Evolutionary conservation across 257 asterid species (phyloP), one percentile per base, ranked within the genome.

Genomic region (Nicotiana otophora): DNA sequence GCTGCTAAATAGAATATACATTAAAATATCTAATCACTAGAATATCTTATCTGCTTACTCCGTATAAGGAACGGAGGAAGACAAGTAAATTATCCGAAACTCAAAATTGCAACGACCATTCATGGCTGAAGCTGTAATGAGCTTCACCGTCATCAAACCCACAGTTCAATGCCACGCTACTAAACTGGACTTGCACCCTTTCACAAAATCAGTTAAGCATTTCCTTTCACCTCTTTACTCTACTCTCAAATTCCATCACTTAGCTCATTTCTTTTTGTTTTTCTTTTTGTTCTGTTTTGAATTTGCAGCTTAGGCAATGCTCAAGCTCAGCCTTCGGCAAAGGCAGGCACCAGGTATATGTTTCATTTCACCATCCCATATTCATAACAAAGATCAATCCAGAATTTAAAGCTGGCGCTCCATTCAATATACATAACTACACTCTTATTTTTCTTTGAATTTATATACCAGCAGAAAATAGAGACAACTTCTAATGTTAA

Each of bases 41-140:
- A 39, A 39, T 70, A 39, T 70, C 34, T 70, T 70, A 70, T 70
- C 20, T 42, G 36, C 60, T 42, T 70, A 11, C 14, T 12, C 42
- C 78, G 6, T 70, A 70, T 5, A 70, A 42, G 77, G 77, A 69
- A 39, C 7, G 42, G 77, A 70, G 78, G 7, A 70, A 42, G 12
- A 3, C 60, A 70, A 20, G 8, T 20, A 20, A 23, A 70, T 48
- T 70, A 70, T 70, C 60, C 57, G 10, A 70, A 42, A 70, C 77
- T 70, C 60, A 70, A 23, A 42, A 23, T n/a, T 61, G 66, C 20
- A 61, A 61, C 16, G 30, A 61, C 66, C 66, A 8, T 20, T 61
- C 66, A 91, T 92, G 96, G 94, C 93, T 76, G 90, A 89, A 84
- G 86, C 93, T 77, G 79, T 91, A 78, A 88, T 93, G 86, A 86